Evolutionary conservation across 805 yeast species (phyloP), one percentile per base, ranked within the genome.

Genomic region (Naumovozyma dairenensis): DNA sequence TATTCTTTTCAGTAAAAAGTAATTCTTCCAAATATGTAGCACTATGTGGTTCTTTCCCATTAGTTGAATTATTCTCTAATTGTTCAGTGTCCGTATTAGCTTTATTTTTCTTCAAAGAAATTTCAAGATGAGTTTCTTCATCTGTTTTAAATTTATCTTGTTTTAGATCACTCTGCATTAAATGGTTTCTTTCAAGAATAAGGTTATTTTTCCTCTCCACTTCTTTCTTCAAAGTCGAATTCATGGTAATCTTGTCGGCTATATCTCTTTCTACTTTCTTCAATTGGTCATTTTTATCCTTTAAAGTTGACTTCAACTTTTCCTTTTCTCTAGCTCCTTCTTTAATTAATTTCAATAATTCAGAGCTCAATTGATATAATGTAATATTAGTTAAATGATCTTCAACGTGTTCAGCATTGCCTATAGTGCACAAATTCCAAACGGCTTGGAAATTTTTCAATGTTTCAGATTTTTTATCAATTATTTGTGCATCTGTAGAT

Each of bases 381-480:
- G 27, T 33, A 6, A 35, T 21, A 12, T 19, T 24, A 8, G n/a
- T 6, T 24, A 24, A 12, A 12, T 24, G 19, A 3, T 24, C 33
- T 19, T 29, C 29, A 9, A 29, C 14, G 3, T 25, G 16, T 4
- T 18, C 19, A 9, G 8, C 3, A 20, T 36, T 25, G 12, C 27
- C 24, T 12, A 12, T 4, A 6, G 16, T 16, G 13, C 37, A 21
- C 16, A 40, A 15, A 5, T 26, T 19, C 21, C 37, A 25, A 4
- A 37, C 22, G 16, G 26, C 15, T 13, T 7, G 25, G 13, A 37
- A 32, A 33, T 42, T 39, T 22, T 26, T 18, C 20, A 21, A 21
- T 6, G 38, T 31, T 4, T 26, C 15, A 2, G 37, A 37, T 10
- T 32, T 32, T 10, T 21, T 34, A 6, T 37, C 38, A 22, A 37